phyloP scores from a whole-genome alignment of 164 flowering plant genomes.

The Piper betle region DNA sequence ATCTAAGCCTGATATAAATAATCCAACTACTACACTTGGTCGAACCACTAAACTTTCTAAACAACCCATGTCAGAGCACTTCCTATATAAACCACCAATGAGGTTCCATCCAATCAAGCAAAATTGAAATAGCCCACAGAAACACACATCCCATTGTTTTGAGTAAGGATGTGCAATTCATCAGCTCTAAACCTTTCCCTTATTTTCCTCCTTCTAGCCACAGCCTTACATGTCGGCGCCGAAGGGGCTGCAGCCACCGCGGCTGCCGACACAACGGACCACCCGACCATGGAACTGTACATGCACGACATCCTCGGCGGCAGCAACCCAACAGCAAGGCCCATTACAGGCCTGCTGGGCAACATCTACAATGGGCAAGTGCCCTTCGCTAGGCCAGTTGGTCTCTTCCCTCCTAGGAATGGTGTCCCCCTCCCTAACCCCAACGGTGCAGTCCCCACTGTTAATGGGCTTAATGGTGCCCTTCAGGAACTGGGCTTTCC shows the following conservation, averaged over 20 bases:
- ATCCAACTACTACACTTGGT: not conserved
- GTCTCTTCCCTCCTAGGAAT: constrained; percentile 40
- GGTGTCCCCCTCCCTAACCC: constrained; percentile 14
- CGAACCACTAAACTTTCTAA: not conserved
- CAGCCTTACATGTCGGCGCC: too few species aligned
- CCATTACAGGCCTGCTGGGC: constrained; percentile 74
- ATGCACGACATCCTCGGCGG: constrained; percentile 90
- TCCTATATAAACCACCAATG: not conserved
- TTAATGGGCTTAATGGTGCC: constrained; percentile 45
- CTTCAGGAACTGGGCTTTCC: constrained; percentile 66
- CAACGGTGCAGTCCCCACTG: constrained; percentile 59
- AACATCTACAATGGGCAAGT: constrained; percentile 79
- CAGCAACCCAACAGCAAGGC: constrained; percentile 68
- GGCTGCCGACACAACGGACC: not conserved
- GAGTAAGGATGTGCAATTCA: too few species aligned
- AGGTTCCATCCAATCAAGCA: not conserved
- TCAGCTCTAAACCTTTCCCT: too few species aligned
- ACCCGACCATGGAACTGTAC: constrained; percentile 45
- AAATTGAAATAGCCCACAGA: not conserved
- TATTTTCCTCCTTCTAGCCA: too few species aligned
- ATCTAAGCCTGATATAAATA: too few species aligned
- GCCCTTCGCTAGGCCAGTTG: constrained; percentile 72
- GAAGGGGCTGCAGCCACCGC: not conserved
- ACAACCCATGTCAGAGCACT: not conserved
- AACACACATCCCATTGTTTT: too few species aligned